Evolutionary conservation across 176 grass and related monocot genomes (phyloP), one percentile per base, ranked within the genome.

Genomic region (Cenchrus fungigraminus): DNA sequence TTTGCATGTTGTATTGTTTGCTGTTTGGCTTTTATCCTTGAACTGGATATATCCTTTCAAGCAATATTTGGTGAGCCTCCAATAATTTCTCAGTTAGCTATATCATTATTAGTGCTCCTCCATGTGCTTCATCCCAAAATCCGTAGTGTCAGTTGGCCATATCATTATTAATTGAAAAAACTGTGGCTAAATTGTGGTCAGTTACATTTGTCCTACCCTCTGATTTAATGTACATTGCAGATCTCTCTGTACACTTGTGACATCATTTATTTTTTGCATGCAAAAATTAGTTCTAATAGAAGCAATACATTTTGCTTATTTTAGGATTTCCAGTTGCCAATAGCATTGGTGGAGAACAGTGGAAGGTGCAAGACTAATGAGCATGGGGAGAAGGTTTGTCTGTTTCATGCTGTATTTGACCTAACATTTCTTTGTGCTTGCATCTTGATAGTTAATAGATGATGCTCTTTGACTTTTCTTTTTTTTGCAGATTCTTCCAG

Each of bases 361-460:
- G 91, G 97, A 86, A 94, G 91, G 88, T 99, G 93, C 97, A 99
- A 93, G 61, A 84, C 91, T 74, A 96, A 92, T 84, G 97, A 92
- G 57, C 84, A 86, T 55, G 97, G 88, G 8, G 93, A 94, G 75
- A 99, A 99, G 94, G 94, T 96, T 77, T 88, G 84, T 71, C 68
- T 63, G 28, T 65, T 84, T 51, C n/a, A 61, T 90, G n/a, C 45
- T 62, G 22, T 59, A 71, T 84, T 73, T 76, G 1, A 46, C 56
- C 61, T 60, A 74, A 70, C 51, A 84, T 79, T 79, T 49, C 12
- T 15, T 15, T 67, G 6, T 77, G 31, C 56, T 76, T 22, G n/a
- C 32, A 51, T 54, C n/a, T 70, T 76, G 55, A 59, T 64, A 46
- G 28, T 70, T 75, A 74, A 77, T 73, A 57, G 15, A 74, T 70